phyloP scores from a whole-genome alignment of 2,329 filamentous ascomycete genomes.

The Beauveria medogensis region DNA sequence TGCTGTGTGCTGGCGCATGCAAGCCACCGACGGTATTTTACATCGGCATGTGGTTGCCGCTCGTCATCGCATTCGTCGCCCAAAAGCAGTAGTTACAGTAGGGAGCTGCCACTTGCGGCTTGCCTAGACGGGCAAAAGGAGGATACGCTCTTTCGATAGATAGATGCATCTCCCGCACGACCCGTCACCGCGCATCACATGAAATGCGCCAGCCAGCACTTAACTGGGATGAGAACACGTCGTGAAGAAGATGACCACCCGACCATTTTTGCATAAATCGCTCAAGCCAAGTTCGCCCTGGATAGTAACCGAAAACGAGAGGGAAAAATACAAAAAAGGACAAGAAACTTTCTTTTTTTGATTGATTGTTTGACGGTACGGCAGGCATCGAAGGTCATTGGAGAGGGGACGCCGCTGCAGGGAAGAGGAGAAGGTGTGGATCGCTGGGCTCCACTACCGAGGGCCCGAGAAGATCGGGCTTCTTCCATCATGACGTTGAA shows the following conservation, averaged over 20 bases:
- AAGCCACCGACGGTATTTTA: no score
- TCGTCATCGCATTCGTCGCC: no score
- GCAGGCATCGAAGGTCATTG: not conserved
- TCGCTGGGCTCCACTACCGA: slow-evolving; percentile 1
- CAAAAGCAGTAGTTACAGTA: no score
- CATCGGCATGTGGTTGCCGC: no score
- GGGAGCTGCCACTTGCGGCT: no score
- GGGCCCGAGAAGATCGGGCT: slow-evolving; percentile 4
- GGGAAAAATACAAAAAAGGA: not conserved
- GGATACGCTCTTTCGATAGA: no score
- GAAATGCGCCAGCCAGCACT: not conserved
- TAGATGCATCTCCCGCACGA: not conserved
- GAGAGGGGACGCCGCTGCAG: not conserved
- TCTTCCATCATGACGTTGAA: not conserved
- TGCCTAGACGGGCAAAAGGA: no score
- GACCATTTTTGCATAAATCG: not conserved
- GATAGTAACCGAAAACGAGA: not conserved
- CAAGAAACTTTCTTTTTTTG: not conserved
- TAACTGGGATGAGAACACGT: no score
- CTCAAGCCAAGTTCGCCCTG: not conserved
- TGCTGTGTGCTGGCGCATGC: no score
- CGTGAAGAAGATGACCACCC: not conserved
- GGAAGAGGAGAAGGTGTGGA: not conserved
- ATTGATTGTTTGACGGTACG: not conserved
- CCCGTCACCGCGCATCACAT: not conserved